A percentile compares a stretch with the other conserved stretches of the same genome.
Evolutionary conservation across 164 flowering plant species (phyloP).

Genomic region (Houttuynia cordata): DNA sequence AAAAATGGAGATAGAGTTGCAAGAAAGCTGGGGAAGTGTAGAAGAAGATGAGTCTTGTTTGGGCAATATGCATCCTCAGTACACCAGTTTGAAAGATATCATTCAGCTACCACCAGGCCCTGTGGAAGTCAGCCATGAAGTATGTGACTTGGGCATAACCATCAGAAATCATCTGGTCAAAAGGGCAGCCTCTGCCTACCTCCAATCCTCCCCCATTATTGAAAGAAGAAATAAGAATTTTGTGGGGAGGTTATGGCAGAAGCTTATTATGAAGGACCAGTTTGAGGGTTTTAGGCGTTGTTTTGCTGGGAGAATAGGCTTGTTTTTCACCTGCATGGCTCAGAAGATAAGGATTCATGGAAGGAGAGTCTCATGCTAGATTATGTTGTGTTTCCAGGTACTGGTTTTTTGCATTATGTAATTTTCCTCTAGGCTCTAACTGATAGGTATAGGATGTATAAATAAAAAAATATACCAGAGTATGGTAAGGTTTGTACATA

Average conservation of each 20-base stretch:
- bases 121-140: not conserved
- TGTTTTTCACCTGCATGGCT: not conserved
- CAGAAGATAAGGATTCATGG: not conserved
- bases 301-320: not conserved
- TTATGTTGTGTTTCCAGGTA: not conserved
- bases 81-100: not conserved
- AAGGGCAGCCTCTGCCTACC: not conserved
- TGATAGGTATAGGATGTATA: not conserved
- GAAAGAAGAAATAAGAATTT: no score
- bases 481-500: no score
- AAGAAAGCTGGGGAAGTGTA: not conserved
- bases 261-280: not conserved
- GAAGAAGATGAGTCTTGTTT: not conserved
- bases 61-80: not conserved
- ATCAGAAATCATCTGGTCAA: not conserved
- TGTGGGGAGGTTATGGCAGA: not conserved
- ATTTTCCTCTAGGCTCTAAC: not conserved
- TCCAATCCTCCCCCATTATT: not conserved
- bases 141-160: constrained; percentile 26
- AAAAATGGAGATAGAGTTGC: not conserved
- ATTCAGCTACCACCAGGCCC: not conserved
- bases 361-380: not conserved
- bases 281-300: not conserved
- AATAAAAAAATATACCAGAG: no score
- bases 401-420: not conserved